phyloP scores from a whole-genome alignment of 1,284 basidiomycete genomes.

The Cutaneotrichosporon dermatis region DNA sequence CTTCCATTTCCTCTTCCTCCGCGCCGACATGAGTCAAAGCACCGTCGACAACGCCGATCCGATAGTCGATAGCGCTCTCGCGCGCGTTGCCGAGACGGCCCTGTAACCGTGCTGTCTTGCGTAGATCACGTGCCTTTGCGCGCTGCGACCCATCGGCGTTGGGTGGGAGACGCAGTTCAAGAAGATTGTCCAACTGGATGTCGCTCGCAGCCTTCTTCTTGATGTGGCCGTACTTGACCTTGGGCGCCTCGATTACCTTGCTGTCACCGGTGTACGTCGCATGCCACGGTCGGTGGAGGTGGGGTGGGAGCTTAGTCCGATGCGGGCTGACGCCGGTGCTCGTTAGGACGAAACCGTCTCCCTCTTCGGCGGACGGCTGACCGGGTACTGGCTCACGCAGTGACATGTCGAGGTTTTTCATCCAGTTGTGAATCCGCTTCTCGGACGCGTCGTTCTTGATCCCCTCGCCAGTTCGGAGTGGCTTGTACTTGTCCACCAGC shows the following conservation, averaged over 20 bases:
- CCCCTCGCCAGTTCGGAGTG: constrained; percentile 55
- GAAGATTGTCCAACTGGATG: constrained; percentile 27
- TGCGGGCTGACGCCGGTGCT: constrained; percentile 19
- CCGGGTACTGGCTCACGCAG: constrained; percentile 19
- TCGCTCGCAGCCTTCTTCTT: constrained; percentile 23
- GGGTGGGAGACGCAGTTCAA: constrained; percentile 40
- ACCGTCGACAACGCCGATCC: constrained; percentile 51
- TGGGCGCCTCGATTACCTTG: constrained; percentile 21
- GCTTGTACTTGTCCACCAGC: constrained; percentile 80
- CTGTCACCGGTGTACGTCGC: constrained; percentile 42
- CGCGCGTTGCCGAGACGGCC: constrained; percentile 61
- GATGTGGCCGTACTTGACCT: constrained; percentile 43
- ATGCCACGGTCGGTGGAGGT: constrained; percentile 46
- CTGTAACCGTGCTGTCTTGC: constrained; percentile 56
- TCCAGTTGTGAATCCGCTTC: constrained; percentile 61
- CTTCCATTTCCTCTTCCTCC: constrained; percentile 52
- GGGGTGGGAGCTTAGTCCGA: constrained; percentile 41
- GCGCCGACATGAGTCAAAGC: constrained; percentile 43
- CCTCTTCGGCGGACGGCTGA: not conserved
- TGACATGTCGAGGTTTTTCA: constrained; percentile 38
- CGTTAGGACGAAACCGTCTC: not conserved
- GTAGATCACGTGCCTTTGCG: constrained; percentile 55
- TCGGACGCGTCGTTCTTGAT: constrained; percentile 57
- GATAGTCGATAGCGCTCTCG: constrained; percentile 73
- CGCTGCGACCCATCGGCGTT: constrained; percentile 55